Evolutionary conservation across 2,329 filamentous ascomycete species (phyloP).

Genomic region (Claviceps sp.): DNA sequence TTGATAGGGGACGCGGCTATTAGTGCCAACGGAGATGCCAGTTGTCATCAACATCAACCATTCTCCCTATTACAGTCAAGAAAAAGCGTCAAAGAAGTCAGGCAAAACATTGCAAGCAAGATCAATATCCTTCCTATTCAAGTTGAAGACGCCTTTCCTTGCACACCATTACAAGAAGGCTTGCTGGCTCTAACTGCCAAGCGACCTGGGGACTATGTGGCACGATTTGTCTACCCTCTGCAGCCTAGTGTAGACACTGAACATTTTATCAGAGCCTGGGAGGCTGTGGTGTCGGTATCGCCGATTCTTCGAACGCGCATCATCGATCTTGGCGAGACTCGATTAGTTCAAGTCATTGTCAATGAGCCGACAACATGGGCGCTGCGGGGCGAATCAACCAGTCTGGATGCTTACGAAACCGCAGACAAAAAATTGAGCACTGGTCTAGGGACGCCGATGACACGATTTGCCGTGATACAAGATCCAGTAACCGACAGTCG

Average conservation of each 20-base stretch:
- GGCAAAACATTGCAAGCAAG: not conserved
- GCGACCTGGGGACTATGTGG: slow-evolving; percentile 32
- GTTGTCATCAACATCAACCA: not conserved
- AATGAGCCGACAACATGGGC: slow-evolving; percentile 15
- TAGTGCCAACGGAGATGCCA: not conserved
- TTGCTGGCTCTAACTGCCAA: slow-evolving; percentile 32
- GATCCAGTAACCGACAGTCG: not conserved
- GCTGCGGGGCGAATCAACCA: not conserved
- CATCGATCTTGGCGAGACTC: slow-evolving; percentile 25
- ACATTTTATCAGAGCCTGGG: slow-evolving; percentile 23
- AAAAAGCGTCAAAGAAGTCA: not conserved
- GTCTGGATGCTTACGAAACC: slow-evolving; percentile 18
- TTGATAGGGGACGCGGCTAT: not conserved
- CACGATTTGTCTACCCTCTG: slow-evolving; percentile 28
- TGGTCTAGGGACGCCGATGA: slow-evolving; percentile 13
- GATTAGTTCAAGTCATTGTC: slow-evolving; percentile 14
- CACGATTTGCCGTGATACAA: slow-evolving; percentile 7
- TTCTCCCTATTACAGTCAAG: slow-evolving; percentile 1
- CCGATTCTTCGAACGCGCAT: slow-evolving; percentile 32
- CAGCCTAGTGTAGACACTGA: slow-evolving; percentile 15
- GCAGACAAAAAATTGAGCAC: slow-evolving; percentile 29
- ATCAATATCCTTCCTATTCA: not conserved
- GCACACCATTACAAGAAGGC: slow-evolving; percentile 35
- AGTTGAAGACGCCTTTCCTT: slow-evolving; percentile 36
- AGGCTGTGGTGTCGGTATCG: slow-evolving; percentile 18